A percentile compares a stretch with the other conserved stretches of the same genome.
Evolutionary conservation across 192 early-diverging fungal genomes (phyloP).

Genomic region (Pilobolus umbonatus): DNA sequence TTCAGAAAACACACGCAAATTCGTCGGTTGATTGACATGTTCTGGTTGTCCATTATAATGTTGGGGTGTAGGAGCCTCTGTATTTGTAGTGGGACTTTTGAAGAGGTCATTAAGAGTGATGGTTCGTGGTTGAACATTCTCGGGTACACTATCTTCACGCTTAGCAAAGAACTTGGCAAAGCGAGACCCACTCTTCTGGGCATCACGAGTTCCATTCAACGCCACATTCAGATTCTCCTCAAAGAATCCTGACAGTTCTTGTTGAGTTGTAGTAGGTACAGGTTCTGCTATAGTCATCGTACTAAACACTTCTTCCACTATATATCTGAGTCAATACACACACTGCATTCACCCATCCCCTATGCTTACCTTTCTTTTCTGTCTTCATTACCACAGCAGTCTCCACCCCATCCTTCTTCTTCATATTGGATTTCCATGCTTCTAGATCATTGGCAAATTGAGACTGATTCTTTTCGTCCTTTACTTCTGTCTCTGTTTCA

Average conservation of each 20-base stretch:
- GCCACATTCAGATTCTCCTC: background rate
- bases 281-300: background rate
- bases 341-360: no score
- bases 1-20: slow-evolving; percentile 44
- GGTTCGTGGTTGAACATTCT: slow-evolving; percentile 6
- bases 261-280: background rate
- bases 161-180: slow-evolving; percentile 57
- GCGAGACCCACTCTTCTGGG: slow-evolving; percentile 49
- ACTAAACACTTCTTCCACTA: background rate
- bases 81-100: slow-evolving; percentile 24
- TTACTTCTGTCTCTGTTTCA: slow-evolving; percentile 34
- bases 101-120: slow-evolving; percentile 47
- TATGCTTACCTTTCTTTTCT: background rate
- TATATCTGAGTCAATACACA: background rate
- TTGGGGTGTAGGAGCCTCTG: background rate
- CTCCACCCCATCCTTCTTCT: slow-evolving; percentile 37
- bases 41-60: background rate
- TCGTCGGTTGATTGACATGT: slow-evolving; percentile 1
- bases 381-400: background rate
- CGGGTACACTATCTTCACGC: slow-evolving; percentile 29
- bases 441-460: slow-evolving; percentile 50
- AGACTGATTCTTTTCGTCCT: slow-evolving; percentile 23
- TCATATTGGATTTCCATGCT: slow-evolving; percentile 57
- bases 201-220: no score
- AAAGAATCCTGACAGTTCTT: background rate